Base-by-base conservation (phyloP, 441 rosid genomes). In the Populus hybrid region DNA sequence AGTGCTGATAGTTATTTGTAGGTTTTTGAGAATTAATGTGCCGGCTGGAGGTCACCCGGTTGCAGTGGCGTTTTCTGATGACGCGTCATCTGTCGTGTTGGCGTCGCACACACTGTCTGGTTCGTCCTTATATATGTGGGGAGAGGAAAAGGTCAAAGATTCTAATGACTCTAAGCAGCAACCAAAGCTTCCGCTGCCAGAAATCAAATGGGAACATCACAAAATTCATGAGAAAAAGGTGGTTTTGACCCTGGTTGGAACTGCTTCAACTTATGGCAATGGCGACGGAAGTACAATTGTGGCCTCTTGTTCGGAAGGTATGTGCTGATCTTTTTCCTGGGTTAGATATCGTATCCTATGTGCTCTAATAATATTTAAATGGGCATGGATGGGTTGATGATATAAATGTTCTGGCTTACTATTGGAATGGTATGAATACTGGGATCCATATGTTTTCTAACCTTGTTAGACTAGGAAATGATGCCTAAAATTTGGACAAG, bases 281-380 rank as follows among this genome's bases (percentile, higher is more conserved):
- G 98, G 86, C 68, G 98, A 96, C 85, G 98, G 99, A 77, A 94
- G 98, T 82, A 72, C 88, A 36, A 83, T 96, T 81, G 73, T 94
- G 79, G 97, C 89, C 81, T 89, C 99, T 81, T 94, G 97, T 86
- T 92, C 98, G n/a, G 99, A 96, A 89, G 98, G 98, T 94, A 78
- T 40, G 42, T n/a, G 2, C 59, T 24, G 70, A 40, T 57, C 61
- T 30, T 26, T 42, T 6, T 8, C 40, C 28, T 12, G 46, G 42
- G 14, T 24, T 18, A 28, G 46, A 24, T 71, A 42, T 10, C 36
- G 1, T 65, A 21, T 53, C 50, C 30, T 34, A 61, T n/a, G 10
- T 71, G 36, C 24, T 53, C 23, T 10, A 20, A 42, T 14, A 12
- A n/a, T 35, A 59, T 42, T 18, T 40, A n/a, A 23, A 21, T 24